These are phyloP conservation scores for Collybia nuda DNA, from an alignment of 768 basidiomycete species.

Conservation along the genomic window DNA sequence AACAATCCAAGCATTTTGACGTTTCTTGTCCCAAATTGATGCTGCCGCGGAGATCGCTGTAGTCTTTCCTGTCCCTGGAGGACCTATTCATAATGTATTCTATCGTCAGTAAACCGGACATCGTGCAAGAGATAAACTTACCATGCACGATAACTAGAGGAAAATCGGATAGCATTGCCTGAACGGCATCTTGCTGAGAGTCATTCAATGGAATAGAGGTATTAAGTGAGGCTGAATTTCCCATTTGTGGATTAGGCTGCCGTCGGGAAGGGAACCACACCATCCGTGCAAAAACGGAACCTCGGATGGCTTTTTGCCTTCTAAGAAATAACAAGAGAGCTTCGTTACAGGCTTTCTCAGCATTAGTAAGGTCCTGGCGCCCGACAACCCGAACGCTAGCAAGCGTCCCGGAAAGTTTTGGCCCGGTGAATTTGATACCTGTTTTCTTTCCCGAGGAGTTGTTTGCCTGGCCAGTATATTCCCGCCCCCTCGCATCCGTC, in stretches of 20 bases:
- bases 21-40: conserved; percentile 27
- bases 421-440: conserved; percentile 23
- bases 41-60: conserved; percentile 47
- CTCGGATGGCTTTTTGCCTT: conserved; percentile 24
- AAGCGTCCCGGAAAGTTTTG: conserved; percentile 20
- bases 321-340: conserved; percentile 35
- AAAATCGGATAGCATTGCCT: conserved; percentile 29
- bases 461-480: conserved; percentile 29
- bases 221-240: neutral
- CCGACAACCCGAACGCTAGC: conserved; percentile 39
- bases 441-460: conserved; percentile 33
- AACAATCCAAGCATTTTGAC: conserved; percentile 35
- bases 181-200: conserved; percentile 36
- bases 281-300: conserved; percentile 31
- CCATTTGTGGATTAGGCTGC: neutral
- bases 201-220: conserved; percentile 23
- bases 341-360: conserved; percentile 37
- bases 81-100: conserved; percentile 26
- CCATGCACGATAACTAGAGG: conserved; percentile 40
- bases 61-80: conserved; percentile 56
- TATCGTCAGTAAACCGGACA: neutral
- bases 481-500: conserved; percentile 27
- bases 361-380: conserved; percentile 33
- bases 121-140: conserved; percentile 7
- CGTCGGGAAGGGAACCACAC: conserved; percentile 38